Conservation (phyloP, 1,284 basidiomycete genomes). For the Sparassis latifolia region DNA sequence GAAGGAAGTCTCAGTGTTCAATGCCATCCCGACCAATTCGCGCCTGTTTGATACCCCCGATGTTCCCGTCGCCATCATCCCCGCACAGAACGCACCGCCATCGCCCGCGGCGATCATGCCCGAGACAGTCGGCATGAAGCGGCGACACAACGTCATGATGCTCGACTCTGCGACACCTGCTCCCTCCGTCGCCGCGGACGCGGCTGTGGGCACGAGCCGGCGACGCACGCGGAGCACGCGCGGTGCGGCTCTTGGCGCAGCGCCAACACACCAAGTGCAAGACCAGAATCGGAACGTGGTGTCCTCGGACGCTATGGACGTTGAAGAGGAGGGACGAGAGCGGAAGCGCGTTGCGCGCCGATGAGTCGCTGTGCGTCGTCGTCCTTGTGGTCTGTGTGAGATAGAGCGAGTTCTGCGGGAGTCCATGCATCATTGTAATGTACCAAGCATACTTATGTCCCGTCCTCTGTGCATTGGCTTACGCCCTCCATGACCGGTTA, state of each 20-base stretch:
- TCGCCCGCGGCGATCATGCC: constrained; percentile 4
- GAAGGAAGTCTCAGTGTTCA: constrained; percentile 12
- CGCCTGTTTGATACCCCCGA: neutral
- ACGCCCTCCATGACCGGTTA: too few species aligned
- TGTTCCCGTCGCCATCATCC: constrained; percentile 6
- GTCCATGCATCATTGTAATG: too few species aligned
- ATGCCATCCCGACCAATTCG: constrained; percentile 3
- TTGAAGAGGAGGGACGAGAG: constrained; percentile 32
- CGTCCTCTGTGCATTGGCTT: too few species aligned
- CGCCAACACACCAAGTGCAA: constrained; percentile 8
- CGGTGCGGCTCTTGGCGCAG: constrained; percentile 6
- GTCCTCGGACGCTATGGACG: constrained; percentile 28
- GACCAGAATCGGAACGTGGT: constrained; percentile 10
- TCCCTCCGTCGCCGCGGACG: constrained; percentile 2
- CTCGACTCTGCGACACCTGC: constrained; percentile 12
- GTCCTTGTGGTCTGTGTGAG: too few species aligned
- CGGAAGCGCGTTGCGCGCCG: constrained; percentile 31
- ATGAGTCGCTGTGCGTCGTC: constrained; percentile 8
- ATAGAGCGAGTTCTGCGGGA: too few species aligned
- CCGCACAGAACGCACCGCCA: neutral
- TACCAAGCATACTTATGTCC: too few species aligned
- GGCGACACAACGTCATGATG: constrained; percentile 30
- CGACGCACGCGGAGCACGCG: constrained; percentile 23
- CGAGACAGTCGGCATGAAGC: constrained; percentile 27
- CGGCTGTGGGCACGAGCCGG: constrained; percentile 11